Percentiles rank a stretch among this genome's conserved stretches.
Evolutionary conservation across 2,329 filamentous ascomycete species (phyloP).

Genomic region (Aspergillus fumigatiaffinis): DNA sequence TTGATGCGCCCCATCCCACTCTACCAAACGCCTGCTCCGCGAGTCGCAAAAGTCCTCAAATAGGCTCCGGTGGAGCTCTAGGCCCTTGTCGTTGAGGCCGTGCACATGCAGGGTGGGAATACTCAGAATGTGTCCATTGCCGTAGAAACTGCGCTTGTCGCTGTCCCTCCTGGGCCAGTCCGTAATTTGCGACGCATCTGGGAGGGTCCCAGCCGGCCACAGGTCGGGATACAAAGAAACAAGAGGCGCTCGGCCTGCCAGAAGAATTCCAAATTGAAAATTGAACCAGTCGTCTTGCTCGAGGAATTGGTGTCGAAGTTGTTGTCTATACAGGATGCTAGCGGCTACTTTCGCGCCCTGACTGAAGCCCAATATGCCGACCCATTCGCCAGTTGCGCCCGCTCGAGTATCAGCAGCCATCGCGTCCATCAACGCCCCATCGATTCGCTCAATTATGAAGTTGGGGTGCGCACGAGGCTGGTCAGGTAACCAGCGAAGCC

Average conservation of each 20-base stretch:
- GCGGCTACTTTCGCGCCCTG: conserved; percentile 62
- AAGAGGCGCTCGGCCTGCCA: conserved; percentile 60
- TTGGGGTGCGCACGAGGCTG: conserved; percentile 50
- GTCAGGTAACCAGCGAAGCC: conserved; percentile 61
- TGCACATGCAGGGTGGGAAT: conserved; percentile 67
- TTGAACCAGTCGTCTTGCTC: conserved; percentile 23
- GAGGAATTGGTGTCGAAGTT: conserved; percentile 38
- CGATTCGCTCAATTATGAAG: conserved; percentile 39
- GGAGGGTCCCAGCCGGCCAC: neutral
- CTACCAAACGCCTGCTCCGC: conserved; percentile 54
- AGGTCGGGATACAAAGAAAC: conserved; percentile 36
- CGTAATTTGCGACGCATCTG: neutral
- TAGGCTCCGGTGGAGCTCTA: conserved; percentile 57
- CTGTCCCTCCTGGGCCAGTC: neutral
- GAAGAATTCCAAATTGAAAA: conserved; percentile 59
- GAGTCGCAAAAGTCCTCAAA: conserved; percentile 57
- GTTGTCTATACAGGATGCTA: conserved; percentile 59
- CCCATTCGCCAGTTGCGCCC: conserved; percentile 55
- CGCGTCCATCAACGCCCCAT: conserved; percentile 11
- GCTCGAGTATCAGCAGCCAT: conserved; percentile 51
- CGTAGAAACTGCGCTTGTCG: neutral
- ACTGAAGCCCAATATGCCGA: conserved; percentile 62
- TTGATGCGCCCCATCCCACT: conserved; percentile 71
- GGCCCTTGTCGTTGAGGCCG: conserved; percentile 56
- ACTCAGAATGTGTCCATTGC: conserved; percentile 35